Evolutionary conservation across 129 eudicot species (phyloP).

Genomic region (Chrysanthemum seticuspe): DNA sequence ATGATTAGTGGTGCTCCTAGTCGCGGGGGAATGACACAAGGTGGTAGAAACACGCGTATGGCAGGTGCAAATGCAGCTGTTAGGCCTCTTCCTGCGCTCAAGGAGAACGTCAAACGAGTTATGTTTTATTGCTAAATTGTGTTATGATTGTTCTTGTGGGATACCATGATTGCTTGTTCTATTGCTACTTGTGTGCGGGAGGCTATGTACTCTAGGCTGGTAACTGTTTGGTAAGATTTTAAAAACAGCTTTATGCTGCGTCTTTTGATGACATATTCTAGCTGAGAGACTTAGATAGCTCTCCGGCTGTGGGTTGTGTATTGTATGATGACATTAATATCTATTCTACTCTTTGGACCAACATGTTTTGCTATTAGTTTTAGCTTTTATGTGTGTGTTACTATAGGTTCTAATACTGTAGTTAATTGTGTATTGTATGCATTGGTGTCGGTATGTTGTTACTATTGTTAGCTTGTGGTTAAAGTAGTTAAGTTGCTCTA

Average conservation of each 20-base stretch:
- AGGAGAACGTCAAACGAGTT: constrained; percentile 79
- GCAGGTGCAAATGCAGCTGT: constrained; percentile 71
- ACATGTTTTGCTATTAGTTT: no score
- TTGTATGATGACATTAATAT: no score
- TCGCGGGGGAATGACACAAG: constrained; percentile 49
- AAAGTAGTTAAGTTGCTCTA: no score
- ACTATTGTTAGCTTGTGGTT: no score
- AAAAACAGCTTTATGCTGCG: background rate
- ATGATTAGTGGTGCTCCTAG: constrained; percentile 67
- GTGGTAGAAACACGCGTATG: constrained; percentile 55
- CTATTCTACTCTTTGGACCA: no score
- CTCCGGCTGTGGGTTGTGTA: no score
- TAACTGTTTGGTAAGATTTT: background rate
- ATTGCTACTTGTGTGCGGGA: background rate
- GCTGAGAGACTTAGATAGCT: no score
- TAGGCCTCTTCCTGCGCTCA: constrained; percentile 81
- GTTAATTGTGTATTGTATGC: no score
- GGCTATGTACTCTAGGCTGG: background rate
- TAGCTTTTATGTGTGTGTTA: no score
- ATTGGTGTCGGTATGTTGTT: no score
- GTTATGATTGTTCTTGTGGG: background rate
- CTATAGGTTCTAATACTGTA: no score
- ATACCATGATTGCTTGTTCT: background rate
- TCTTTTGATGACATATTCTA: no score
- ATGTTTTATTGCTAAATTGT: constrained; percentile 74